Percentiles rank a stretch among this genome's conserved stretches.
phyloP scores from a whole-genome alignment of 1,139 yeast species.

The Fermentozyma sake region DNA sequence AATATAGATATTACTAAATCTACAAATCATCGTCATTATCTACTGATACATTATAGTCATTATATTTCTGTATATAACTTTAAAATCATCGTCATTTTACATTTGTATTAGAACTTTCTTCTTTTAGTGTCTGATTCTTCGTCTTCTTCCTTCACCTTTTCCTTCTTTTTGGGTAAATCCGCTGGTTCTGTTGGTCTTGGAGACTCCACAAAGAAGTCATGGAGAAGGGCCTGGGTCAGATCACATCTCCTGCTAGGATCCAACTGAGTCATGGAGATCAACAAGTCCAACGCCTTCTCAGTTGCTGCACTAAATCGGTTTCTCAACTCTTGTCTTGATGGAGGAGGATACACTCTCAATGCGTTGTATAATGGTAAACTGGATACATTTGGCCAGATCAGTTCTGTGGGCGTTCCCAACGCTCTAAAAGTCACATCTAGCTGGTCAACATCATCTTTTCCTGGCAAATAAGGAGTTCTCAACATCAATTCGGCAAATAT shows the following conservation, averaged over 20 bases:
- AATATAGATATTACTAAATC: too few relatives aligned
- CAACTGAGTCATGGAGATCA: constrained; percentile 69
- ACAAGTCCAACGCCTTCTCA: constrained; percentile 73
- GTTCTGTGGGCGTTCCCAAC: constrained; percentile 92
- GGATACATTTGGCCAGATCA: constrained; percentile 87
- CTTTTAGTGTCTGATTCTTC: constrained; percentile 10
- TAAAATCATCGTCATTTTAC: constrained; percentile 1
- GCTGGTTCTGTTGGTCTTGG: constrained; percentile 78
- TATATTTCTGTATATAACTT: background rate
- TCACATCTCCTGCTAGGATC: constrained; percentile 75
- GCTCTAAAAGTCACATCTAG: constrained; percentile 89
- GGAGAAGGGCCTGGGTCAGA: constrained; percentile 60
- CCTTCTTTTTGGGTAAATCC: constrained; percentile 53
- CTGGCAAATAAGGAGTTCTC: constrained; percentile 92
- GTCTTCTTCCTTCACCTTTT: constrained; percentile 17
- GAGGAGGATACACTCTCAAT: constrained; percentile 73
- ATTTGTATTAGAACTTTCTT: constrained; percentile 3
- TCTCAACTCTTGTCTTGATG: constrained; percentile 75
- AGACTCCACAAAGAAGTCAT: constrained; percentile 64
- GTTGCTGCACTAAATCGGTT: constrained; percentile 90
- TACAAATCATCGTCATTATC: too few relatives aligned
- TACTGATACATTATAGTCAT: background rate
- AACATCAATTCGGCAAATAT: constrained; percentile 97
- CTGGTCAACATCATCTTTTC: constrained; percentile 85
- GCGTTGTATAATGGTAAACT: constrained; percentile 72